Conservation (phyloP, 257 asterid genomes). For the Fraxinus excelsior region DNA sequence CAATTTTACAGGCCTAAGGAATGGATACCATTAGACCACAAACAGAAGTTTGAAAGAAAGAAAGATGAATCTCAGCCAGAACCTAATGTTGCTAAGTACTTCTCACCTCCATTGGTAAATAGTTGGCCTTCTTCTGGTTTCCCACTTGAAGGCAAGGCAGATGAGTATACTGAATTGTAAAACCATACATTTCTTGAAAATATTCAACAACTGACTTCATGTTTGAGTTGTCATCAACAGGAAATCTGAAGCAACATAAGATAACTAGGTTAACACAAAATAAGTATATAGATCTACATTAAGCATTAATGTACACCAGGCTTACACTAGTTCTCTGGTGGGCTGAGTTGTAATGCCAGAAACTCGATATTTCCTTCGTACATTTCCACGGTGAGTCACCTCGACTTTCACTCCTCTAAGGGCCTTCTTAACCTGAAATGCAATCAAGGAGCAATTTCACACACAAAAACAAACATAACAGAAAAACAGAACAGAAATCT, state of each 20-base stretch:
- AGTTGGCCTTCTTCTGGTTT: constrained; percentile 97
- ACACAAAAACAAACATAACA: neutral
- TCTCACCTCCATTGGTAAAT: constrained; percentile 96
- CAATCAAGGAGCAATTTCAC: neutral
- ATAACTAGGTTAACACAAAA: neutral
- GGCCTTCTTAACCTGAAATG: constrained; percentile 86
- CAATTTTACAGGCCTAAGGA: constrained; percentile 91
- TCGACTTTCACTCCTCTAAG: constrained; percentile 98
- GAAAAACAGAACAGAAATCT: constrained; percentile 7
- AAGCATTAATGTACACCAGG: neutral
- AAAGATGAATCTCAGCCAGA: neutral
- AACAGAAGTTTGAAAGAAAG: neutral
- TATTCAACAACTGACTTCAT: constrained; percentile 98
- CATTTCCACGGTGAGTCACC: constrained; percentile 95
- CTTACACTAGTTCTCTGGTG: constrained; percentile 95
- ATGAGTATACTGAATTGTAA: constrained; percentile 85
- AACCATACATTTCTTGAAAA: constrained; percentile 93
- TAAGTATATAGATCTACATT: neutral
- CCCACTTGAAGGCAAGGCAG: constrained; percentile 99
- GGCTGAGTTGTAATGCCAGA: constrained; percentile 93
- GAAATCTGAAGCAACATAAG: constrained; percentile 59
- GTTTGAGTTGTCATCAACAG: constrained; percentile 81
- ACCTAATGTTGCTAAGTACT: neutral
- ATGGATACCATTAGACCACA: constrained; percentile 23
- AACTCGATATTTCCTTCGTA: constrained; percentile 91